phyloP scores from a whole-genome alignment of 1,139 yeast species.

The Geotrichum cucujoidarum region DNA sequence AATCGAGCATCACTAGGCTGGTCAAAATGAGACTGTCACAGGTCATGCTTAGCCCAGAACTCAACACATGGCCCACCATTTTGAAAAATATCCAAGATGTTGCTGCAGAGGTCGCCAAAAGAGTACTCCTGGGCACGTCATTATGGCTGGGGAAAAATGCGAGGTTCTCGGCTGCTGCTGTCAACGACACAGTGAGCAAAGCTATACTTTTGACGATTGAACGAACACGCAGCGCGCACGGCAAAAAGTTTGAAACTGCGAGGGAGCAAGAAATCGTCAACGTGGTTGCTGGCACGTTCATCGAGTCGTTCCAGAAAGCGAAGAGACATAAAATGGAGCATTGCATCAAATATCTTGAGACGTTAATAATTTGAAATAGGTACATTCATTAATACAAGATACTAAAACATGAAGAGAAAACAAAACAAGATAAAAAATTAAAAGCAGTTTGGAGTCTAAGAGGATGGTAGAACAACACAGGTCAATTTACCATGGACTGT shows the following conservation, averaged over 20 bases:
- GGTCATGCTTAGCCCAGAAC: constrained; percentile 3
- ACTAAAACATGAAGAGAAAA: neutral
- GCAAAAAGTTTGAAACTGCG: neutral
- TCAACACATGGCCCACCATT: constrained; percentile 12
- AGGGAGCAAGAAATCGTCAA: constrained; percentile 7
- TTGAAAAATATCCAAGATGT: constrained; percentile 1
- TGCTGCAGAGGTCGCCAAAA: constrained; percentile 2
- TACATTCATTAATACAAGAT: neutral
- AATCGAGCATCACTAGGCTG: neutral
- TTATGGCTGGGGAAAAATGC: constrained; percentile 5
- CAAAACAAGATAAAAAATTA: neutral
- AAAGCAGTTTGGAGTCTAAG: no score
- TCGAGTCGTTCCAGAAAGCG: neutral
- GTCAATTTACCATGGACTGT: constrained; percentile 21
- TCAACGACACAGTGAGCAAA: neutral
- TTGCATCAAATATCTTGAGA: constrained; percentile 5
- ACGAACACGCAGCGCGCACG: neutral
- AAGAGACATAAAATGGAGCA: constrained; percentile 2
- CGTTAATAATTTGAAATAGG: neutral
- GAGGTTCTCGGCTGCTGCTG: neutral
- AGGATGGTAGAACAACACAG: no score
- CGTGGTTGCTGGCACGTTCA: constrained; percentile 4
- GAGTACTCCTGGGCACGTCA: constrained; percentile 6
- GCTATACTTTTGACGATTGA: constrained; percentile 1
- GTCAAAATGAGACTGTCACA: constrained; percentile 5